These are phyloP conservation scores for Chytriomyces sp. DNA, from an alignment of 192 early-diverging fungal species.

Conservation along the genomic window DNA sequence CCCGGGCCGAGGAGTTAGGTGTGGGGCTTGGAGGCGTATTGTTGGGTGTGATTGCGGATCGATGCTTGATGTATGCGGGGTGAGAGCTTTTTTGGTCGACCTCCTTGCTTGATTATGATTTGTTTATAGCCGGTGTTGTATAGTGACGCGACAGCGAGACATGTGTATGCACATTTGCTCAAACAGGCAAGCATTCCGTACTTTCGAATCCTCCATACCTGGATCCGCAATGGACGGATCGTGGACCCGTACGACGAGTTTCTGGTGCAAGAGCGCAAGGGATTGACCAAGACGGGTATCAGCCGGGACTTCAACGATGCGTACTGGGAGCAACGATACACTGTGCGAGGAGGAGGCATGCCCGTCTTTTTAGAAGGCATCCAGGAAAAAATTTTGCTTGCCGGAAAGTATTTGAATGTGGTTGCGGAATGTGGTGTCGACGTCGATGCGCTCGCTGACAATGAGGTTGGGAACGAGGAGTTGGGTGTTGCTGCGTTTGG, in stretches of 20 bases:
- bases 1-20: slow-evolving; percentile 40
- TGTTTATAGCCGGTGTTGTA: not conserved
- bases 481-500: slow-evolving; percentile 28
- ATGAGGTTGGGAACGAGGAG: not conserved
- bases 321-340: slow-evolving; percentile 84
- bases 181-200: slow-evolving; percentile 80
- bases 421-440: slow-evolving; percentile 78
- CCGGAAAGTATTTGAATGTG: slow-evolving; percentile 96
- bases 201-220: slow-evolving; percentile 75
- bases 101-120: not conserved
- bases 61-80: slow-evolving; percentile 71
- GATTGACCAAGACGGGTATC: slow-evolving; percentile 48
- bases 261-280: slow-evolving; percentile 76
- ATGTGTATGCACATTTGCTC: slow-evolving; percentile 79
- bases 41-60: slow-evolving; percentile 72
- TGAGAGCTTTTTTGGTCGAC: slow-evolving; percentile 38
- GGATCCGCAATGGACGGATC: slow-evolving; percentile 90
- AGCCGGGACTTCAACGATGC: slow-evolving; percentile 73
- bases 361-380: slow-evolving; percentile 76
- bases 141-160: slow-evolving; percentile 54
- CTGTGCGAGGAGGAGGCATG: slow-evolving; percentile 57
- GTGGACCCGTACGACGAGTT: slow-evolving; percentile 90
- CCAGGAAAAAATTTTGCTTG: slow-evolving; percentile 78
- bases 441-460: slow-evolving; percentile 6
- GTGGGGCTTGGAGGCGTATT: slow-evolving; percentile 84